These are phyloP conservation scores for Rubus idaeus DNA, from an alignment of 306 rosid genomes.

Conservation along the genomic window DNA sequence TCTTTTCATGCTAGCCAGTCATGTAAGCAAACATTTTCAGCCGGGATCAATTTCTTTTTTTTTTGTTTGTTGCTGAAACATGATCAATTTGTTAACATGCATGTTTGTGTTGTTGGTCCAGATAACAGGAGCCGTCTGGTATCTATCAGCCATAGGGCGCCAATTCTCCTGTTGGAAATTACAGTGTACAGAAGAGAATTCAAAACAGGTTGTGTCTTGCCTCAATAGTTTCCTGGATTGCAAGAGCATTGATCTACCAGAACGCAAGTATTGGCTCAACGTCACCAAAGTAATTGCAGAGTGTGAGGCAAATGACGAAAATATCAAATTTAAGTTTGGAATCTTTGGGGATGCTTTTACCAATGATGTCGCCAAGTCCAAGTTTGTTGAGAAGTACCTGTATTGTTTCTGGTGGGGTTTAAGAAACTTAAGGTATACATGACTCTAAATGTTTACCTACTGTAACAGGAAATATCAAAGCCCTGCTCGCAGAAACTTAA, in stretches of 20 bases:
- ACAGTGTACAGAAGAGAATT: constrained; percentile 51
- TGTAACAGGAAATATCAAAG: neutral
- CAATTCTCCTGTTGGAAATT: constrained; percentile 72
- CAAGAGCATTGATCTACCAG: constrained; percentile 34
- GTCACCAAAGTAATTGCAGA: constrained; percentile 42
- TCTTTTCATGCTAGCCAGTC: constrained; percentile 87
- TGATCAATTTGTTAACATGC: neutral
- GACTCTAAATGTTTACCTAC: neutral
- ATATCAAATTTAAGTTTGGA: constrained; percentile 61
- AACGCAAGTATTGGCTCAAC: constrained; percentile 63
- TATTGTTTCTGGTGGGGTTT: constrained; percentile 85
- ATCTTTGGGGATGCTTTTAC: constrained; percentile 74
- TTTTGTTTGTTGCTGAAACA: neutral
- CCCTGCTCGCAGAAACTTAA: neutral
- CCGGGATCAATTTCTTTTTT: neutral
- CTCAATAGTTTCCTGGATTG: constrained; percentile 63
- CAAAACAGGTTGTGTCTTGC: constrained; percentile 42
- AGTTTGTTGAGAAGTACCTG: constrained; percentile 59
- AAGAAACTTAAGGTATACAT: constrained; percentile 68
- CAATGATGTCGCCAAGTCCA: constrained; percentile 57
- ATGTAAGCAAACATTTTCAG: constrained; percentile 41
- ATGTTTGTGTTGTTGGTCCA: constrained; percentile 22
- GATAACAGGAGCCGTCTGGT: constrained; percentile 86
- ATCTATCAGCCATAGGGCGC: constrained; percentile 67
- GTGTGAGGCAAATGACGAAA: constrained; percentile 49